Percentiles rank a stretch among this genome's conserved stretches.
Evolutionary conservation across 768 basidiomycete genomes (phyloP).

Genomic region (Lentinus brumalis): DNA sequence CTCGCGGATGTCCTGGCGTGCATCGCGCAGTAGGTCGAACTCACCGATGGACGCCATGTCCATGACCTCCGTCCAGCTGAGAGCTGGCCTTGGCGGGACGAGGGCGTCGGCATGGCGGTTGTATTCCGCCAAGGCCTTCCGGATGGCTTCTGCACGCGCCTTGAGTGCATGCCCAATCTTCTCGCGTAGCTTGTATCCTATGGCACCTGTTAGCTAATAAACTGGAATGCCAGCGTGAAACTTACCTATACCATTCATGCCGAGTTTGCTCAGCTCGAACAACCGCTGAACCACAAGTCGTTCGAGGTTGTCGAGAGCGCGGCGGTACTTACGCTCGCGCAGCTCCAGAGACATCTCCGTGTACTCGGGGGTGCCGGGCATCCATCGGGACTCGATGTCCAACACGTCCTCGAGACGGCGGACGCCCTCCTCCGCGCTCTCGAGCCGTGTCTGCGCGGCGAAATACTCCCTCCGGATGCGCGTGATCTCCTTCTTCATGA

Average conservation of each 20-base stretch:
- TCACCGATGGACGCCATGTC: slow-evolving; percentile 22
- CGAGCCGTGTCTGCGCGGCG: not conserved
- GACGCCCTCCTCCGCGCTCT: not conserved
- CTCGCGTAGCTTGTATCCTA: slow-evolving; percentile 38
- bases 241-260: slow-evolving; percentile 28
- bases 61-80: slow-evolving; percentile 16
- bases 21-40: slow-evolving; percentile 36
- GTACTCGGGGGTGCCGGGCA: slow-evolving; percentile 12
- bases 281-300: slow-evolving; percentile 32
- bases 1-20: slow-evolving; percentile 30
- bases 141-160: slow-evolving; percentile 34
- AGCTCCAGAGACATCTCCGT: slow-evolving; percentile 7
- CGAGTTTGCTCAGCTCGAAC: slow-evolving; percentile 33
- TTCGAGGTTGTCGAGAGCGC: slow-evolving; percentile 32
- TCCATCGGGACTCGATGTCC: slow-evolving; percentile 21
- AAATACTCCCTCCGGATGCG: not conserved
- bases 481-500: not conserved
- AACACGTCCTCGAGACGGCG: slow-evolving; percentile 17
- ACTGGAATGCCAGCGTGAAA: no score
- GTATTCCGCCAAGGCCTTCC: slow-evolving; percentile 33
- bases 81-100: slow-evolving; percentile 10
- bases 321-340: slow-evolving; percentile 16
- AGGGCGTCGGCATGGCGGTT: slow-evolving; percentile 30
- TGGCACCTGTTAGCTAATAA: not conserved
- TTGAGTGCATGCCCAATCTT: slow-evolving; percentile 38